Conservation (phyloP, 495 filamentous ascomycete genomes). For the Geoglossum glabrum region DNA sequence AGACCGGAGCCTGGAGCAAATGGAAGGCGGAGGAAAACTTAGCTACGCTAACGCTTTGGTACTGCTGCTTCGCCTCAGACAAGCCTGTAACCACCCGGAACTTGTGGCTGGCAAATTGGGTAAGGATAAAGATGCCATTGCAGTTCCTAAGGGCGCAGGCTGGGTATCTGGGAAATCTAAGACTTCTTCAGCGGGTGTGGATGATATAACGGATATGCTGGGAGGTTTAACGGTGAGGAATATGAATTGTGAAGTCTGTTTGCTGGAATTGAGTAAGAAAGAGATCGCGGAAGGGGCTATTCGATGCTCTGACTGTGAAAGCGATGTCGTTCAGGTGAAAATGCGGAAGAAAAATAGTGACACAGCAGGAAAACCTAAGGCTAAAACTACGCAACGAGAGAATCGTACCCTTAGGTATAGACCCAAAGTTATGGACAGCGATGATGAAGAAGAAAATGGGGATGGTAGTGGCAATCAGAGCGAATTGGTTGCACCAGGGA, state of each 20-base stretch:
- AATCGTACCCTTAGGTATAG: conserved; percentile 29
- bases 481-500: conserved; percentile 51
- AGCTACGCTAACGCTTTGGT: conserved; percentile 76
- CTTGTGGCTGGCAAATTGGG: conserved; percentile 66
- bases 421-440: conserved; percentile 35
- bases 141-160: conserved; percentile 16
- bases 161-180: conserved; percentile 28
- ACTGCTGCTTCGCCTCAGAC: conserved; percentile 66
- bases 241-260: conserved; percentile 80
- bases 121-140: conserved; percentile 68
- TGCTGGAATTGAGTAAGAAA: conserved; percentile 40
- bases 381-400: conserved; percentile 14
- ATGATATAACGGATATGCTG: conserved; percentile 69
- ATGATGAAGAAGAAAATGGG: conserved; percentile 23
- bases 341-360: conserved; percentile 1
- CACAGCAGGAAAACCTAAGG: conserved; percentile 3
- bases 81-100: conserved; percentile 85
- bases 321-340: conserved; percentile 29
- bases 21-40: conserved; percentile 55
- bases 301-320: conserved; percentile 53
- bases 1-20: conserved; percentile 63
- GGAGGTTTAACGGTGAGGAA: conserved; percentile 61
- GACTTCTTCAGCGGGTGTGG: conserved; percentile 36
- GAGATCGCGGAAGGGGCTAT: conserved; percentile 37
- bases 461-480: conserved; percentile 31